phyloP scores from a whole-genome alignment of 2,329 filamentous ascomycete genomes.

The Aureobasidium namibiae region DNA sequence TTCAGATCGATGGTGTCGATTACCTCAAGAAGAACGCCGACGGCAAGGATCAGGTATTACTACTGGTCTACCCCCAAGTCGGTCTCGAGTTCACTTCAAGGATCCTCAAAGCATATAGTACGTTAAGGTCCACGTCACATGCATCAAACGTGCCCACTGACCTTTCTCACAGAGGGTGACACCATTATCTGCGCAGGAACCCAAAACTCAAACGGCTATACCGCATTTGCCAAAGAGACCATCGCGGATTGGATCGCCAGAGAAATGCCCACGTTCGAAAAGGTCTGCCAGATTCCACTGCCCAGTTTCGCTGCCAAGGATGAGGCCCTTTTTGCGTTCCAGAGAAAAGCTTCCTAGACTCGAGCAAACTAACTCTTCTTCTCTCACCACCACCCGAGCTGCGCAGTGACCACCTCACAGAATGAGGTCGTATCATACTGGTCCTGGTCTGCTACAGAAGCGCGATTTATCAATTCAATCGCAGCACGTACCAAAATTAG shows the following conservation, averaged over 20 bases:
- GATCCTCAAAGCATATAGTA: constrained; percentile 51
- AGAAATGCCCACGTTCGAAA: constrained; percentile 49
- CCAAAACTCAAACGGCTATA: constrained; percentile 68
- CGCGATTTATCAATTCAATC: neutral
- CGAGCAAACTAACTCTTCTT: neutral
- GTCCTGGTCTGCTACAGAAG: neutral
- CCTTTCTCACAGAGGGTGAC: constrained; percentile 39
- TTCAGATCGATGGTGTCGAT: constrained; percentile 50
- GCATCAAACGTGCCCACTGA: neutral
- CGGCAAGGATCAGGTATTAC: constrained; percentile 50
- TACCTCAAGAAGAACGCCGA: constrained; percentile 46
- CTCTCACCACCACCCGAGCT: neutral
- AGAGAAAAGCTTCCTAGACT: constrained; percentile 21
- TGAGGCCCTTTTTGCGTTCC: constrained; percentile 63
- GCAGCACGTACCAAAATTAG: neutral
- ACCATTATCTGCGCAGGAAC: constrained; percentile 65
- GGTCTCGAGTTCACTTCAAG: constrained; percentile 57
- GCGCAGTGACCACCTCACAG: neutral
- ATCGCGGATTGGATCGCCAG: constrained; percentile 59
- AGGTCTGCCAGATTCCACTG: constrained; percentile 56
- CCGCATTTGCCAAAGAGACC: constrained; percentile 54
- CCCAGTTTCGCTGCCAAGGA: constrained; percentile 72
- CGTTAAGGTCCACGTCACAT: constrained; percentile 32
- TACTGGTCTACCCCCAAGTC: constrained; percentile 67
- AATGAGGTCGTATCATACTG: neutral